Base-by-base conservation (phyloP, 2,329 filamentous ascomycete genomes). In the Epichloe typhina region DNA sequence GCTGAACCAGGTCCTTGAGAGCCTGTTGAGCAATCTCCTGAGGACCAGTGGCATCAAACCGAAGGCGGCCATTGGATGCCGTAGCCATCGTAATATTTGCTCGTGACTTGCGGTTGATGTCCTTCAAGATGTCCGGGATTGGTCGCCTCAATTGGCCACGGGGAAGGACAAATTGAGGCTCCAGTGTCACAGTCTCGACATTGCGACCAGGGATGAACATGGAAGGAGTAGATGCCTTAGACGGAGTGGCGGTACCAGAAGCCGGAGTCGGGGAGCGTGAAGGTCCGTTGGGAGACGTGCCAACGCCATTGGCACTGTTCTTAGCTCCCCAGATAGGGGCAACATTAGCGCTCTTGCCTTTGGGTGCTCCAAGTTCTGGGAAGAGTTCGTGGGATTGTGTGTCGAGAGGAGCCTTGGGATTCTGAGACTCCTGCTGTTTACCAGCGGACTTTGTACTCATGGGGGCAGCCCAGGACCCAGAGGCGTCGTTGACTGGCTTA, bases 21-120 rank as follows among this genome's bases (percentile, higher is more conserved):
- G 91, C 88, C 69, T 93, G 83, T 63, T 88, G 83, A 56, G 91
- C 89, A 59, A 86, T 81, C 53, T 94, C 87, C 53, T 84, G 82
- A 52, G 88, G 84, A 52, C 93, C 91, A 56, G 82, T 84, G 46
- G 88, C 89, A 66, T 91, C 86, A 63, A 98, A 94, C 59, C 84
- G 82, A 58, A 89, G 75, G 38, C 79, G 77, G 21, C 86, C 87
- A 56, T 80, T 83, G 55, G 82, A 77, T n/a, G 83, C 81, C 53
- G 80, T 78, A 52, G 80, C 80, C 75, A 90, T 84, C 58, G 85
- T 83, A 58, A 98, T 80, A 58, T 82, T 87, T 52, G 90, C 89
- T 64, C 91, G 89, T 54, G 88, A 95, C 63, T 85, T 87, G 69
- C 85, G 87, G 71, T 95, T 96, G 69, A 97, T 87, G 57, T 96